A percentile compares a stretch with the other conserved stretches of the same genome.
Evolutionary conservation across 257 asterid genomes (phyloP).

Genomic region (Rubia yunnanensis): DNA sequence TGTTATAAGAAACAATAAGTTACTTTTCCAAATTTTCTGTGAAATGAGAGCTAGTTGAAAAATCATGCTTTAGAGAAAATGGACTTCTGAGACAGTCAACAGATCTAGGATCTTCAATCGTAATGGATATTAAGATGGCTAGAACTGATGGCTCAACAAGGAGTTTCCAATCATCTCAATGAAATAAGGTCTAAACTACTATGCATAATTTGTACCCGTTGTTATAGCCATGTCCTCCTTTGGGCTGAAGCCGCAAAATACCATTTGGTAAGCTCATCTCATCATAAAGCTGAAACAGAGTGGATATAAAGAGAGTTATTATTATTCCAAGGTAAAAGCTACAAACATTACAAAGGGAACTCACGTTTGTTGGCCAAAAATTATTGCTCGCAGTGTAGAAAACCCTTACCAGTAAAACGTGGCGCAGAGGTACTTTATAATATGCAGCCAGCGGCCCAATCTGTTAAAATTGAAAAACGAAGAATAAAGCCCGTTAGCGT

Average conservation of each 20-base stretch:
- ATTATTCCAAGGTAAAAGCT: background rate
- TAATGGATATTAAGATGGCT: background rate
- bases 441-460: constrained; percentile 96
- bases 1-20: constrained; percentile 22
- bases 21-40: background rate
- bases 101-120: background rate
- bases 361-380: background rate
- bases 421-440: constrained; percentile 94
- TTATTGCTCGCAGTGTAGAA: background rate
- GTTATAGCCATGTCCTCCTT: constrained; percentile 97
- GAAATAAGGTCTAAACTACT: background rate
- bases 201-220: constrained; percentile 56
- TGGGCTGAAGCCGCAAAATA: constrained; percentile 84
- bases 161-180: background rate
- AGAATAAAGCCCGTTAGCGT: background rate
- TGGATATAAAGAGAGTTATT: background rate
- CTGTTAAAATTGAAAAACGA: constrained; percentile 23
- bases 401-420: constrained; percentile 68
- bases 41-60: background rate
- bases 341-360: background rate
- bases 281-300: constrained; percentile 56
- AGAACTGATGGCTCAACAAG: background rate
- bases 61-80: background rate
- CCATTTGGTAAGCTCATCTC: constrained; percentile 97
- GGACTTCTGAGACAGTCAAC: background rate